Percentiles rank a stretch among this genome's conserved stretches.
phyloP scores from a whole-genome alignment of 2,329 filamentous ascomycete genomes.

The Aurifilum marmelostoma region DNA sequence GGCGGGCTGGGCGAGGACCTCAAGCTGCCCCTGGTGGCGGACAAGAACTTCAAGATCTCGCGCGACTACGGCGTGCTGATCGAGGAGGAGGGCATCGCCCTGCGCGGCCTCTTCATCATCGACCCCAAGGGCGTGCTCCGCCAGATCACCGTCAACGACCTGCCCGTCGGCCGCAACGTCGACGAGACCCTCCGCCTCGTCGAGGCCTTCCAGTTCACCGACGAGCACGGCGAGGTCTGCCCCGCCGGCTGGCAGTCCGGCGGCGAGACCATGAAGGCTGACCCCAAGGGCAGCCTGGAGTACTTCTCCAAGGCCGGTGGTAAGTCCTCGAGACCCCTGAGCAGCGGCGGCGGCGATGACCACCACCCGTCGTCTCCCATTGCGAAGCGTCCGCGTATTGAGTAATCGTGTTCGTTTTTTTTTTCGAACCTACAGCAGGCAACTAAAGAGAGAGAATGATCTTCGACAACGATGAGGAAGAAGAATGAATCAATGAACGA shows the following conservation, averaged over 20 bases:
- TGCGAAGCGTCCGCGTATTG: conserved; percentile 30
- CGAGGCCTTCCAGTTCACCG: conserved; percentile 79
- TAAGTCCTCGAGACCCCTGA: conserved; percentile 29
- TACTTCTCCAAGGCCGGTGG: conserved; percentile 43
- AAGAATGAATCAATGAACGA: not conserved
- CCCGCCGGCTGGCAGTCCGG: conserved; percentile 55
- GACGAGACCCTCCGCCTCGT: conserved; percentile 68
- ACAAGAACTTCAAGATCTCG: conserved; percentile 63
- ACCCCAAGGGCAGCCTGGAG: conserved; percentile 54
- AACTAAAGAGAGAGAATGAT: conserved; percentile 18
- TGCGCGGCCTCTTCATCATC: conserved; percentile 68
- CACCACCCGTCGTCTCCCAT: conserved; percentile 18
- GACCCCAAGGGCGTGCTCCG: conserved; percentile 64
- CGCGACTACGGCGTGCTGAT: conserved; percentile 66
- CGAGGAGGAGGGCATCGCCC: conserved; percentile 65
- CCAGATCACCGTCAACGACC: conserved; percentile 68
- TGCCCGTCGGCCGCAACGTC: conserved; percentile 66
- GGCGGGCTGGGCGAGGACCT: conserved; percentile 64
- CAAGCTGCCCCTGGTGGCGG: conserved; percentile 63
- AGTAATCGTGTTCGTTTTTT: conserved; percentile 25
- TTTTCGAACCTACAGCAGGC: conserved; percentile 25
- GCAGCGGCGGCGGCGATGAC: conserved; percentile 10
- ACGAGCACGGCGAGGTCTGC: conserved; percentile 79
- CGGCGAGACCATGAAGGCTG: conserved; percentile 54
- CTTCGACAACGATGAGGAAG: not conserved